phyloP scores from a whole-genome alignment of 202 grass and related monocot genomes.

The Sporobolus alterniflorus region DNA sequence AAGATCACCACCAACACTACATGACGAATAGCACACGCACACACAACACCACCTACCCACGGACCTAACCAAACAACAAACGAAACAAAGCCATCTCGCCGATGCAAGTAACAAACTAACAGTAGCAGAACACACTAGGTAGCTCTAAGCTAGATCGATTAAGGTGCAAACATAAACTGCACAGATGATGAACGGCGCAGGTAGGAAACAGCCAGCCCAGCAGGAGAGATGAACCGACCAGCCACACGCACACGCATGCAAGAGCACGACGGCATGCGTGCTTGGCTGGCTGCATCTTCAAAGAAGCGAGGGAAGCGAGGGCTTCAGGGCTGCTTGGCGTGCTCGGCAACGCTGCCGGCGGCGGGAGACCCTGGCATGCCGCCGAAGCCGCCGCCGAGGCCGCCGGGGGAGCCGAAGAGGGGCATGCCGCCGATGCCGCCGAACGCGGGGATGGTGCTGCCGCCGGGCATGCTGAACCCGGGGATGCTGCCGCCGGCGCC shows the following conservation, averaged over 20 bases:
- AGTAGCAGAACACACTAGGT: background rate
- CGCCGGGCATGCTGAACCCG: conserved; percentile 38
- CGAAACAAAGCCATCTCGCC: conserved; percentile 6
- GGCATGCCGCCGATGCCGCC: conserved; percentile 35
- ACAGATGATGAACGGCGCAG: background rate
- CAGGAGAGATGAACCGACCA: too few species aligned
- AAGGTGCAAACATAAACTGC: conserved; percentile 35
- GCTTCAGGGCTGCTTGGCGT: conserved; percentile 43
- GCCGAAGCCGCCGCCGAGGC: conserved; percentile 42
- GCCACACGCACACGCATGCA: too few species aligned
- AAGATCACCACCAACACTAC: conserved; percentile 39
- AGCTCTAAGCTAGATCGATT: background rate
- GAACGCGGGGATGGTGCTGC: background rate
- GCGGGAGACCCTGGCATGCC: conserved; percentile 53
- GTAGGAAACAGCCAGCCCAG: background rate
- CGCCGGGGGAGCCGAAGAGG: background rate
- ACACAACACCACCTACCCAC: background rate
- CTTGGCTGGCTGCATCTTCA: background rate
- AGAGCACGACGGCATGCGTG: too few species aligned
- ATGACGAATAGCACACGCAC: conserved; percentile 21
- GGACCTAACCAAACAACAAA: conserved; percentile 10
- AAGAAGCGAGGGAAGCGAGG: too few species aligned
- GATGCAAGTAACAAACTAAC: background rate
- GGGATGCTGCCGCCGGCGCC: conserved; percentile 23
- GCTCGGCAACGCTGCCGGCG: conserved; percentile 36